Conservation (phyloP, 192 early-diverging fungal genomes). For the Linnemannia hyalina region DNA sequence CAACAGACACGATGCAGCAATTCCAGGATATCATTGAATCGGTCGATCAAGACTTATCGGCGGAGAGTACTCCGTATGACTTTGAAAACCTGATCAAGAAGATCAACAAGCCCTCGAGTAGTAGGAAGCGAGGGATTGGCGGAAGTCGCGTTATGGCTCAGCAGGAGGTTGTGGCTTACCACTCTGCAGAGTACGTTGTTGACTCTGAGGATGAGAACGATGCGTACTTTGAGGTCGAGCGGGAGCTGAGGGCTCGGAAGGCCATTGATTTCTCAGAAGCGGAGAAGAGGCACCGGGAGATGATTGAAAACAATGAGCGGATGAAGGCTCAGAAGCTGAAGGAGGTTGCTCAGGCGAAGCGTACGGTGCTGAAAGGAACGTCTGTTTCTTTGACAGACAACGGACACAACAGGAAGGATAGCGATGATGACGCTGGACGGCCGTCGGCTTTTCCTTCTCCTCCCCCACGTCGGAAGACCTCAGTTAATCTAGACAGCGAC, state of each 20-base stretch:
- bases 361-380: neutral
- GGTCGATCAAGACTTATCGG: constrained; percentile 31
- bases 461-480: neutral
- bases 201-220: constrained; percentile 68
- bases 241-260: constrained; percentile 8
- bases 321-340: constrained; percentile 16
- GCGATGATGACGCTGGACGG: neutral
- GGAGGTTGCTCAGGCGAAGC: neutral
- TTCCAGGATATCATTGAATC: constrained; percentile 54
- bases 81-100: constrained; percentile 31
- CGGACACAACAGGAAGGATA: neutral
- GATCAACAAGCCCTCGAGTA: constrained; percentile 16
- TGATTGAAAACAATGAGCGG: constrained; percentile 12
- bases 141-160: constrained; percentile 15
- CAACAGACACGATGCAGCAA: constrained; percentile 53
- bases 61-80: constrained; percentile 7
- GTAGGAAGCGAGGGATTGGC: constrained; percentile 9
- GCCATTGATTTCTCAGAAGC: constrained; percentile 11
- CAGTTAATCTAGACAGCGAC: neutral
- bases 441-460: neutral
- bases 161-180: constrained; percentile 33
- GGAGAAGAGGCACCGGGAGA: constrained; percentile 26
- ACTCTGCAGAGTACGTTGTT: constrained; percentile 58
- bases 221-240: constrained; percentile 58
- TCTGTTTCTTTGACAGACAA: neutral